These are phyloP conservation scores for Mycena polygramma DNA, from an alignment of 768 basidiomycete genomes.

Conservation along the genomic window DNA sequence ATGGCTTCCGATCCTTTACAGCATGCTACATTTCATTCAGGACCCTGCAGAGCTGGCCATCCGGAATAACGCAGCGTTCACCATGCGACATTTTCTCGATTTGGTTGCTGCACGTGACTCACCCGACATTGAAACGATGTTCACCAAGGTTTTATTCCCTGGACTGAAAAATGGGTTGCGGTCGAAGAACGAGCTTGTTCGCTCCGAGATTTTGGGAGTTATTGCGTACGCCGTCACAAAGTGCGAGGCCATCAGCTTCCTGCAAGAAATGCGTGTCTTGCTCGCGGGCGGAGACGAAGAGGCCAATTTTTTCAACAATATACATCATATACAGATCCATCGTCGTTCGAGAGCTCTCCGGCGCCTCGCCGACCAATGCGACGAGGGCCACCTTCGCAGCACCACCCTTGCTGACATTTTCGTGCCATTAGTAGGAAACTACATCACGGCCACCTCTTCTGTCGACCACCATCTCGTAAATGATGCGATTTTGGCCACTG, in stretches of 20 bases:
- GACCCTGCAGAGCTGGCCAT: conserved; percentile 91
- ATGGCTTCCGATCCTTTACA: conserved; percentile 90
- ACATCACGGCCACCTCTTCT: conserved; percentile 70
- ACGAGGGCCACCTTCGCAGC: conserved; percentile 74
- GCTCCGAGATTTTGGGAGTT: conserved; percentile 85
- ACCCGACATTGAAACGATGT: conserved; percentile 63
- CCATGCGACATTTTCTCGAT: conserved; percentile 85
- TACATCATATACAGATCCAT: conserved; percentile 93
- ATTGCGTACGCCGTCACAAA: conserved; percentile 80
- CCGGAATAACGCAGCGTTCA: conserved; percentile 81
- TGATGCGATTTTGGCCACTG: conserved; percentile 87
- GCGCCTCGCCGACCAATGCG: conserved; percentile 82
- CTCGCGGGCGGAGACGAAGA: conserved; percentile 92
- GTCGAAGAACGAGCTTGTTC: conserved; percentile 88
- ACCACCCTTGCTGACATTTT: conserved; percentile 84
- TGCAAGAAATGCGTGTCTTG: conserved; percentile 86
- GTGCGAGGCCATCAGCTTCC: conserved; percentile 66
- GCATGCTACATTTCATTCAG: conserved; percentile 87
- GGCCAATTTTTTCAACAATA: conserved; percentile 97
- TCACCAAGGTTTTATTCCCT: conserved; percentile 78
- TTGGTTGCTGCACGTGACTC: conserved; percentile 57
- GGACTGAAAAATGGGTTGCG: conserved; percentile 84
- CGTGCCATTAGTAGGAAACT: conserved; percentile 88
- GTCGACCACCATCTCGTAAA: conserved; percentile 90
- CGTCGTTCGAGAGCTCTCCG: conserved; percentile 89